These are phyloP conservation scores for Kluyveromyces sp. DNA, from an alignment of 1,139 yeast species.

Conservation along the genomic window DNA sequence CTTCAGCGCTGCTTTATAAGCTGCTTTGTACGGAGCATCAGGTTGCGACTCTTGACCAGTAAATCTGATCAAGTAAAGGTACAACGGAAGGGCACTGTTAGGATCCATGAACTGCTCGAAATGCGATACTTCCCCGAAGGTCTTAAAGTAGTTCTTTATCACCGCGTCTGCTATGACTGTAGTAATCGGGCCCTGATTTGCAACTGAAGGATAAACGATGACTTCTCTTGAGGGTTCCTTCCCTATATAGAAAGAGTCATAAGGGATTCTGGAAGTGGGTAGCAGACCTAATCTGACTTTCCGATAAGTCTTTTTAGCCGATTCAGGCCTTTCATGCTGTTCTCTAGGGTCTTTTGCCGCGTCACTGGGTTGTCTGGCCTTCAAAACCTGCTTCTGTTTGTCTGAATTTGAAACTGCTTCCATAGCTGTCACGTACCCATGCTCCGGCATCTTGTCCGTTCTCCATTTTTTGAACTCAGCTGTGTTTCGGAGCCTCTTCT, in stretches of 20 bases:
- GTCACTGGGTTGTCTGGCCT: constrained; percentile 19
- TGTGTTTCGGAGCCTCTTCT: constrained; percentile 17
- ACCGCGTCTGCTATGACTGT: constrained; percentile 28
- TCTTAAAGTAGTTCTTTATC: constrained; percentile 47
- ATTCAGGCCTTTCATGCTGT: constrained; percentile 10
- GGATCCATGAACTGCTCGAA: constrained; percentile 65
- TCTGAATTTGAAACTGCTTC: constrained; percentile 34
- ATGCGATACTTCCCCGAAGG: constrained; percentile 55
- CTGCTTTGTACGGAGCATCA: constrained; percentile 40
- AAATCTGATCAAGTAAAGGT: constrained; percentile 60
- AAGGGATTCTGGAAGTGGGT: constrained; percentile 48
- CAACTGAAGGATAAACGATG: constrained; percentile 57
- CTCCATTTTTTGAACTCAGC: constrained; percentile 25
- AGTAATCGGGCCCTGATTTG: constrained; percentile 33
- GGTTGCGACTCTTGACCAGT: constrained; percentile 43
- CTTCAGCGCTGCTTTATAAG: constrained; percentile 37
- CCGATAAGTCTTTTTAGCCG: constrained; percentile 24
- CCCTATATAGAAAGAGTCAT: constrained; percentile 69
- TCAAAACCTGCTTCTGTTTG: constrained; percentile 33
- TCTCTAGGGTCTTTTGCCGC: constrained; percentile 37
- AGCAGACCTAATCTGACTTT: constrained; percentile 34
- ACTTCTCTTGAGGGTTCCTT: constrained; percentile 68
- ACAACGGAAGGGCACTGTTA: constrained; percentile 70
- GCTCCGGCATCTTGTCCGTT: constrained; percentile 32
- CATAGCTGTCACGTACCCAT: constrained; percentile 52